Base-by-base conservation (phyloP, 768 basidiomycete species). In the Dioszegia aurantiaca region DNA sequence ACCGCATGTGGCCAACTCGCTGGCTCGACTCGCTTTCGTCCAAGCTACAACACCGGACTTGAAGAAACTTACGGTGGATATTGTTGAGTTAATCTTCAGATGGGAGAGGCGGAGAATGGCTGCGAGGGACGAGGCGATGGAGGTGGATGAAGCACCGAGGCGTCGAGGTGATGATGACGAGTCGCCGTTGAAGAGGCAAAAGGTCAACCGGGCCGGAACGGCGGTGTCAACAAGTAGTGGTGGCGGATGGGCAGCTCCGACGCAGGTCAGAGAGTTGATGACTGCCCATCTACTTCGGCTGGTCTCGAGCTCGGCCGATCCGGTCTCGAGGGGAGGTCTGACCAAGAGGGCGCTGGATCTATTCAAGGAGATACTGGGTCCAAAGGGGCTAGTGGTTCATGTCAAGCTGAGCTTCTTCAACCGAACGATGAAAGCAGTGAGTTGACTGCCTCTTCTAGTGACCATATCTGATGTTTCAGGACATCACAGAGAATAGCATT, bases 271-370 rank as follows among this genome's bases (percentile, higher is more conserved):
- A 27, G 94, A 98, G 77, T 87, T 86, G 59, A 88, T 95, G 79
- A 87, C 97, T 62, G 92, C 90, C 79, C 95, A 92, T 77, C 83
- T 99, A 31, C 86, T 99, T n/a, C 87, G 94, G 45, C 81, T 98
- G 44, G 86, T 89, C 9, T 89, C 89, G 16, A 82, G 83, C 28
- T 76, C 79, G 36, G 37, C 63, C 2, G 80, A 80, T 57, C 67
- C 74, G 0, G 68, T 79, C 52, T 62, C 72, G 24, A 64, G 72
- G 23, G 73, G 73, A 36, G 75, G 76, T 43, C 65, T 80, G 33
- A 77, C 77, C 36, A 63, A 65, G 37, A 66, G 79, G 45, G 78
- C 79, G 16, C 70, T 81, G 51, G 73, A 76, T 12, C 71, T 80
- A 4, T 80, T 99, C 49, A 86, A 87, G 66, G 80, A 83, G 62